Evolutionary conservation across 805 yeast genomes (phyloP).

Genomic region (Schizosaccharomyces pombe): DNA sequence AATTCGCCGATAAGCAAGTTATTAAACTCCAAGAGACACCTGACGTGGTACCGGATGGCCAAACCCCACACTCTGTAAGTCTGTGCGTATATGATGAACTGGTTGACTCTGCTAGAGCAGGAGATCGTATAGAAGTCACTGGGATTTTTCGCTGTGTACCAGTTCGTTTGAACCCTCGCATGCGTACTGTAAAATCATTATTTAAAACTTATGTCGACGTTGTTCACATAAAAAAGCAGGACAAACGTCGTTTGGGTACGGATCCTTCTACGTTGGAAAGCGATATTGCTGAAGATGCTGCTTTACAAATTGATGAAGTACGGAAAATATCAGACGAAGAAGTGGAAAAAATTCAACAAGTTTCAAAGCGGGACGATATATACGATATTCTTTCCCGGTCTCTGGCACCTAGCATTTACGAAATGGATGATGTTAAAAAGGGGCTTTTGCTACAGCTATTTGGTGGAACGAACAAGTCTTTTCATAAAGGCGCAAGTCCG

Average conservation of each 20-base stretch:
- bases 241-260: slow-evolving; percentile 54
- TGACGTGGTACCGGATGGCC: slow-evolving; percentile 91
- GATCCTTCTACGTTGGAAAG: slow-evolving; percentile 48
- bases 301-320: slow-evolving; percentile 49
- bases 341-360: slow-evolving; percentile 33
- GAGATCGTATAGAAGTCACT: slow-evolving; percentile 86
- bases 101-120: slow-evolving; percentile 85
- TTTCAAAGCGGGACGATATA: slow-evolving; percentile 47
- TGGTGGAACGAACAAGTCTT: slow-evolving; percentile 83
- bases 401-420: slow-evolving; percentile 89
- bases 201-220: slow-evolving; percentile 88
- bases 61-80: slow-evolving; percentile 90
- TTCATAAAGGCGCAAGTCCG: slow-evolving; percentile 58
- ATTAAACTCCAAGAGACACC: slow-evolving; percentile 88
- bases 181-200: slow-evolving; percentile 57
- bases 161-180: slow-evolving; percentile 65
- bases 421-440: slow-evolving; percentile 88
- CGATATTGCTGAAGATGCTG: slow-evolving; percentile 20
- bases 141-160: slow-evolving; percentile 88
- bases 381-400: slow-evolving; percentile 75
- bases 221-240: slow-evolving; percentile 73
- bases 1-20: slow-evolving; percentile 88
- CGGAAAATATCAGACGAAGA: slow-evolving; percentile 50
- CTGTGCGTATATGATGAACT: slow-evolving; percentile 86
- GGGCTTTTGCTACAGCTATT: slow-evolving; percentile 80